These are phyloP conservation scores for Skeletonema menzelii DNA, from an alignment of 108 stramenopile species.

Conservation along the genomic window DNA sequence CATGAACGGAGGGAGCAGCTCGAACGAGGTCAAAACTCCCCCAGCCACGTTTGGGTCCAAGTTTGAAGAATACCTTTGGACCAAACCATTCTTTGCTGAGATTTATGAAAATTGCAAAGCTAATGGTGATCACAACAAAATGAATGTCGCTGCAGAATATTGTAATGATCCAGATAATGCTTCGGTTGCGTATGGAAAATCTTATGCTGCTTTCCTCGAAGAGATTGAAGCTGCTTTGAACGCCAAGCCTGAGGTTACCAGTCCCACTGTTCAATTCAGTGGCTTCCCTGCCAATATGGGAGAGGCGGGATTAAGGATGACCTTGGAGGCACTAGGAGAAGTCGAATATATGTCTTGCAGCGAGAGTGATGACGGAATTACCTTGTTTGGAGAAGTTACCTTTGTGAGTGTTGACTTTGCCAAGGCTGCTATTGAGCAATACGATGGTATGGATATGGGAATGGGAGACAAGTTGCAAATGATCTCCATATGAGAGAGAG, in stretches of 20 bases:
- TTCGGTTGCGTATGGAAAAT: constrained; percentile 53
- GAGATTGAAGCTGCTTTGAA: constrained; percentile 63
- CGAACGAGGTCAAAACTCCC: constrained; percentile 1
- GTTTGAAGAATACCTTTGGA: constrained; percentile 84
- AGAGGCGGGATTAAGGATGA: constrained; percentile 76
- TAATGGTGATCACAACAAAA: constrained; percentile 73
- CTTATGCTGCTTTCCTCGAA: constrained; percentile 57
- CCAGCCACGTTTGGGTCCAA: constrained; percentile 71
- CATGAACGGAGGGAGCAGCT: constrained; percentile 37
- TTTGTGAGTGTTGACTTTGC: constrained; percentile 83
- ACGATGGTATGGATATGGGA: constrained; percentile 93
- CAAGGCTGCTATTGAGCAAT: constrained; percentile 80
- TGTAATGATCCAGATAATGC: constrained; percentile 69
- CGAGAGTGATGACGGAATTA: constrained; percentile 62
- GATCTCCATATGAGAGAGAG: constrained; percentile 50
- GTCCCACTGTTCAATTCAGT: constrained; percentile 64
- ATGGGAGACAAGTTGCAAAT: constrained; percentile 76
- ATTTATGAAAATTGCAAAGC: constrained; percentile 66
- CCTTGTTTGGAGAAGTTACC: constrained; percentile 76
- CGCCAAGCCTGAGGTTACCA: constrained; percentile 71
- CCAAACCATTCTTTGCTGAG: constrained; percentile 75
- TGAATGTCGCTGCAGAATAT: constrained; percentile 83
- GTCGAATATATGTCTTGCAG: constrained; percentile 71
- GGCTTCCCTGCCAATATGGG: constrained; percentile 91
- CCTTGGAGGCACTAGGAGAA: constrained; percentile 77